Base-by-base conservation (phyloP, 371 early-diverging fungal species). In the Mucor racemosus region DNA sequence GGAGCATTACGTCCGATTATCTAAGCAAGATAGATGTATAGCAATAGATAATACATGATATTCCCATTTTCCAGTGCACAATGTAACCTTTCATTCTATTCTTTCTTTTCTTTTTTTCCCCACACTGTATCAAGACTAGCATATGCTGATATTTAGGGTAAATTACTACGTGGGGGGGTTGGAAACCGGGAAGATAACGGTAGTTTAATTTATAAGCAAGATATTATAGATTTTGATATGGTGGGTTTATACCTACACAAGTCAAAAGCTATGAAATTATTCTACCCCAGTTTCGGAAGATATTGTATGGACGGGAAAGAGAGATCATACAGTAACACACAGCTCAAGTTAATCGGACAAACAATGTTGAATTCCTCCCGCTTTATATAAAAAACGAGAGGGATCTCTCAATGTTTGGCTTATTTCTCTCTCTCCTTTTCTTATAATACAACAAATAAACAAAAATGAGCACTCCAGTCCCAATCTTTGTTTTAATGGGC, bases 401-500 rank as follows among this genome's bases (percentile, higher is more conserved):
- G 31, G 0, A 7, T 8, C 9, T 19, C 33, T 54, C 21, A 26
- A 33, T 13, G 26, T 14, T 54, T 7, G 0, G 21, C 10, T 41
- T 56, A 34, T 50, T 31, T 35, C n/a, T 56, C 39, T 26, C 21
- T 53, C 33, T 58, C 17, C n/a, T 44, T 38, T 44, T 17, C 44
- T 44, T 2, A 44, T 42, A 26, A 26, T 42, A n/a, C 13, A 42
- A 42, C 42, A 35, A 33, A 44, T 1, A 46, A 14, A 19, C 35
- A 15, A 60, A 36, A 41, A 65, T 65, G 63, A 44, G 44, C 44
- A 55, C 39, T n/a, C 67, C 74, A 34, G 66, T 72, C 34, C 72
- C 69, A 40, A 64, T 76, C 26, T 71, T 85, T 36, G 64, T 68
- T 7, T 26, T 88, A 3, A 90, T 91, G 91, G 91, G 91, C 14